phyloP scores from a whole-genome alignment of 768 basidiomycete species.

The Leccinum uliginosum region DNA sequence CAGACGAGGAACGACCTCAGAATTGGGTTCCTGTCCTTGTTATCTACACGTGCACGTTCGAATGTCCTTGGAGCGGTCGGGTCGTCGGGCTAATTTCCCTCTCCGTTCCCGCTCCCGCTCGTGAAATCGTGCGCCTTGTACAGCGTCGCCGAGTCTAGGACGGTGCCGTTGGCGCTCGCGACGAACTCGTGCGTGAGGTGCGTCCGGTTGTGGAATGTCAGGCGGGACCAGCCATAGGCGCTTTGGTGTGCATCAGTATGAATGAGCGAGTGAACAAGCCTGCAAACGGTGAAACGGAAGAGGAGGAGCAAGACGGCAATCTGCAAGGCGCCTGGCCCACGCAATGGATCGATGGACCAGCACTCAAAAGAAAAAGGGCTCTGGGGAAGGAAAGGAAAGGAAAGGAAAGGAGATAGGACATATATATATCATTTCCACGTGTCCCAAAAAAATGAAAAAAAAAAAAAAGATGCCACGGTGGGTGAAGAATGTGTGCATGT shows the following conservation, averaged over 20 bases:
- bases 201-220: constrained; percentile 29
- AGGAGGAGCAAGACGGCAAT: background rate
- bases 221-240: constrained; percentile 26
- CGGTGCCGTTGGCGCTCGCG: constrained; percentile 26
- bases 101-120: background rate
- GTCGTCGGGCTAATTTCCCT: background rate
- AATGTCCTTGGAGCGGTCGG: background rate
- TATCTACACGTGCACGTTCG: background rate
- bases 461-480: background rate
- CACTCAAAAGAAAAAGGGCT: too few relatives aligned
- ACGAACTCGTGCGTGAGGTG: constrained; percentile 29
- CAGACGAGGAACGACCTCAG: too few relatives aligned
- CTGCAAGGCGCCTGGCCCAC: too few relatives aligned
- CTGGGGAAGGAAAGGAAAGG: too few relatives aligned
- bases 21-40: background rate
- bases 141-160: constrained; percentile 22
- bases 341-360: too few relatives aligned
- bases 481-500: too few relatives aligned
- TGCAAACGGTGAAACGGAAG: background rate
- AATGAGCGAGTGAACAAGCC: background rate
- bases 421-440: too few relatives aligned
- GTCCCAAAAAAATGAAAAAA: too few relatives aligned
- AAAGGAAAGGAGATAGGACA: too few relatives aligned
- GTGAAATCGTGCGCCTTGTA: constrained; percentile 22
- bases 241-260: background rate